Percentiles rank a stretch among this genome's conserved stretches.
Evolutionary conservation across 2,329 filamentous ascomycete species (phyloP).

Genomic region (Xylaria sp.): DNA sequence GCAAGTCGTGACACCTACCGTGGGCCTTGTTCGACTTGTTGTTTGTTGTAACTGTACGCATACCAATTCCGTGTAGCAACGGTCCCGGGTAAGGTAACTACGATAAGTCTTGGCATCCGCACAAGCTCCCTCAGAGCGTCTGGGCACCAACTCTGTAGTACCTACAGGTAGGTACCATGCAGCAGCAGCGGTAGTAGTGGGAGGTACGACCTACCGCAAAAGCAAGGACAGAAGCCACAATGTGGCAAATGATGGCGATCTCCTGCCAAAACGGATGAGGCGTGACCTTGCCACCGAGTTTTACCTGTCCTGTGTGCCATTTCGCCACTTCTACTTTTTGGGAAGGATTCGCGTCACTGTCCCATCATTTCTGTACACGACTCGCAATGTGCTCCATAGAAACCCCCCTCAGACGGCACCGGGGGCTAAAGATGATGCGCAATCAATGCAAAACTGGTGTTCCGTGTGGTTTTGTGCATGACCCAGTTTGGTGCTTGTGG

Average conservation of each 20-base stretch:
- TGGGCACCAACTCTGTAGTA: constrained; percentile 10
- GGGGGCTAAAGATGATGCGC: not conserved
- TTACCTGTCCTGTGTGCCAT: constrained; percentile 6
- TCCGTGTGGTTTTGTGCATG: not conserved
- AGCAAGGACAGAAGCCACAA: constrained; percentile 22
- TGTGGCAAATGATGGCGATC: constrained; percentile 27
- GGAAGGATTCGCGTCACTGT: constrained; percentile 26
- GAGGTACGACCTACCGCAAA: not conserved
- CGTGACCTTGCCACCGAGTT: constrained; percentile 29
- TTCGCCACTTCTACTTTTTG: constrained; percentile 30
- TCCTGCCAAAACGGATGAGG: constrained; percentile 18
- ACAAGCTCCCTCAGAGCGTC: not conserved
- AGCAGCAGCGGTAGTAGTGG: not conserved
- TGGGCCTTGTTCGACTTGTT: not conserved
- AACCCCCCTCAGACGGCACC: not conserved
- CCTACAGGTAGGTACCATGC: constrained; percentile 10
- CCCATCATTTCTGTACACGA: constrained; percentile 28
- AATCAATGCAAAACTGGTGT: not conserved
- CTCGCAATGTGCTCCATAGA: constrained; percentile 18
- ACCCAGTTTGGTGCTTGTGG: no score
- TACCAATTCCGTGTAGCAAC: not conserved
- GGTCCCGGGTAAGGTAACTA: constrained; percentile 28
- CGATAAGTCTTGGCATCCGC: not conserved
- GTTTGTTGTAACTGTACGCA: not conserved
- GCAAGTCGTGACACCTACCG: not conserved